A percentile compares a stretch with the other conserved stretches of the same genome.
Conservation (phyloP, 2,329 filamentous ascomycete species). For the Cordyceps sp. region DNA sequence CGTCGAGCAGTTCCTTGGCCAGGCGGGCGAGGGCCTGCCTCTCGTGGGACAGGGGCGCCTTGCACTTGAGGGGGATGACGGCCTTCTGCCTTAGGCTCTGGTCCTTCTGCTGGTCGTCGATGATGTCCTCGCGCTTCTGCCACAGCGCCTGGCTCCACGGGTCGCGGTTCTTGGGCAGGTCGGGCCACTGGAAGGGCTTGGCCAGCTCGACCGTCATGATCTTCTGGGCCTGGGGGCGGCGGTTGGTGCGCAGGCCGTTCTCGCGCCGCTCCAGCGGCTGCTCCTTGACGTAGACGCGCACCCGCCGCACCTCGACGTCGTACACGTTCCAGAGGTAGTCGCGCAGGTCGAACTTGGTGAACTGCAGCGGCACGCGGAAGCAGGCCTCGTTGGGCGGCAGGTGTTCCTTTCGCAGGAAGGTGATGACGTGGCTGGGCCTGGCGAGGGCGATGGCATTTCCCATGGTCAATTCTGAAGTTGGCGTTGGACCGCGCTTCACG, state of each 20-base stretch:
- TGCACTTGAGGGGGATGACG: slow-evolving; percentile 22
- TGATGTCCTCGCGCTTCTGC: slow-evolving; percentile 31
- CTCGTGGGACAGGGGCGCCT: slow-evolving; percentile 21
- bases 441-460: background rate
- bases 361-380: slow-evolving; percentile 78
- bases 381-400: slow-evolving; percentile 68
- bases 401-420: slow-evolving; percentile 55
- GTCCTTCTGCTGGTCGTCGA: slow-evolving; percentile 21
- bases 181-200: slow-evolving; percentile 78
- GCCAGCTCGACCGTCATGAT: slow-evolving; percentile 89
- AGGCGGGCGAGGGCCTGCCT: slow-evolving; percentile 38
- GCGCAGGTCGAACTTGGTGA: slow-evolving; percentile 92
- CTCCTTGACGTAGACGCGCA: slow-evolving; percentile 65
- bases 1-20: slow-evolving; percentile 44
- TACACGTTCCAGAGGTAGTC: slow-evolving; percentile 89
- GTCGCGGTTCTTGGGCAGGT: slow-evolving; percentile 42
- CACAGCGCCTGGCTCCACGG: slow-evolving; percentile 49
- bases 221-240: slow-evolving; percentile 61
- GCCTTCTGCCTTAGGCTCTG: slow-evolving; percentile 14
- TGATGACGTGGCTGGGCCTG: slow-evolving; percentile 70
- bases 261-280: slow-evolving; percentile 35
- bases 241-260: slow-evolving; percentile 37
- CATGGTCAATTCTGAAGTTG: too few relatives aligned
- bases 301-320: slow-evolving; percentile 50
- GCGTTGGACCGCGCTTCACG: too few relatives aligned